Conservation (phyloP, 1,139 yeast species). For the Arxiozyma slooffiae region DNA sequence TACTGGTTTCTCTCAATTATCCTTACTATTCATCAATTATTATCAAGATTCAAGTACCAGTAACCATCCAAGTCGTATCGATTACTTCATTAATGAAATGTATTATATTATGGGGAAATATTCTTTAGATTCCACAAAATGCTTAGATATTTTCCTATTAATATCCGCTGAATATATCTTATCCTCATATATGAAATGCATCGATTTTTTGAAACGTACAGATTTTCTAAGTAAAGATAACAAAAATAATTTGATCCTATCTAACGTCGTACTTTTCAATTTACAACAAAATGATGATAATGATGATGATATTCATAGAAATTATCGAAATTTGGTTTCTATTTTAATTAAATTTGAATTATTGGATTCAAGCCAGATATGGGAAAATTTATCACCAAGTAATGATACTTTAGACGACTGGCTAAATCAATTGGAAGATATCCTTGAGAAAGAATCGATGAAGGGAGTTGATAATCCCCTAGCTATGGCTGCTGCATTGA, state of each 20-base stretch:
- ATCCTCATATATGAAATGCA: conserved; percentile 38
- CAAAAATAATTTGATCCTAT: conserved; percentile 39
- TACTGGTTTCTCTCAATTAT: conserved; percentile 69
- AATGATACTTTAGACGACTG: conserved; percentile 30
- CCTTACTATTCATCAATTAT: conserved; percentile 43
- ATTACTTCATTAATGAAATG: conserved; percentile 42
- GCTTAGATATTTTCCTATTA: conserved; percentile 53
- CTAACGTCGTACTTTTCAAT: conserved; percentile 51
- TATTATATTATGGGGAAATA: conserved; percentile 65
- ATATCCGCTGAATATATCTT: conserved; percentile 40
- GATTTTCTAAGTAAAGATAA: conserved; percentile 55
- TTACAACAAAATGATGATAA: conserved; percentile 27
- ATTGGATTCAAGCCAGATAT: conserved; percentile 54
- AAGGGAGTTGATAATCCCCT: conserved; percentile 68
- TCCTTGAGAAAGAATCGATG: conserved; percentile 52
- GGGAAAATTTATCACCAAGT: conserved; percentile 45
- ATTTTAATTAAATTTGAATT: conserved; percentile 62
- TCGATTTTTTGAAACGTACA: conserved; percentile 42
- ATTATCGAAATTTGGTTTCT: conserved; percentile 40
- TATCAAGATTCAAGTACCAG: conserved; percentile 36
- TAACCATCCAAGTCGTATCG: conserved; percentile 32
- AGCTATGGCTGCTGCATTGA: conserved; percentile 79
- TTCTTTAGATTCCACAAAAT: conserved; percentile 64
- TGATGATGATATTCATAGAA: conserved; percentile 19
- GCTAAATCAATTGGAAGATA: conserved; percentile 40